Base-by-base conservation (phyloP, 306 rosid genomes). In the Neltuma alba region DNA sequence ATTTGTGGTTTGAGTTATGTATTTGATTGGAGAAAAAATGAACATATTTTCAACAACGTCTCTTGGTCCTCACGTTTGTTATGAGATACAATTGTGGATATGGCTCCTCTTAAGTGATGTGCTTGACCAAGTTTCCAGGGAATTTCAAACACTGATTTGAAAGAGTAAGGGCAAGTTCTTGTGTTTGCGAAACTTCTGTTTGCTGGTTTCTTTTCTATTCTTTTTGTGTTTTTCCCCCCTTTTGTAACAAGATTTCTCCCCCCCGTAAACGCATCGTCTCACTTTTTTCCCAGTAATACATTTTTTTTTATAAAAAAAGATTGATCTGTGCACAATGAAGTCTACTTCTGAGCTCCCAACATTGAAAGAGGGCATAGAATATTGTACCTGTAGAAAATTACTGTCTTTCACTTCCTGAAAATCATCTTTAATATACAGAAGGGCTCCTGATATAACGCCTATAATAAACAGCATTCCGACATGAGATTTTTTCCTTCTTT, bases 391-490 rank as follows among this genome's bases (percentile, higher is more conserved):
- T 8, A 86, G 76, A 41, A 86, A 76, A 73, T 42, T 21, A 69
- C 86, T 86, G 6, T 34, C 27, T 60, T 27, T 33, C 44, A 86
- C 86, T 0, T 18, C 37, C 1, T 12, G 42, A 76, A 86, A 86
- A 33, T 86, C 89, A 76, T 86, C 86, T 67, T 80, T 86, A 27
- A 86, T 86, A 61, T 86, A 86, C 8, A 86, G 55, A 83, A 86
- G 89, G 64, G 89, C 89, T 25, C 89, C 89, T 0, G 89, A 86
- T 38, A 86, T 83, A 68, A 86, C 89, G 50, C 89, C 88, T 85
- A 41, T 15, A 69, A 41, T n/a, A 55, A 55, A 69, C n/a, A 34
- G 34, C 47, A 72, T 33, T n/a, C 44, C 57, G 23, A 20, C 30
- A 55, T 23, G 38, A 68, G 65, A 54, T 18, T 67, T 13, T 38